These are phyloP conservation scores for Saccharomyces hybrid DNA, from an alignment of 1,139 yeast species.

Conservation along the genomic window DNA sequence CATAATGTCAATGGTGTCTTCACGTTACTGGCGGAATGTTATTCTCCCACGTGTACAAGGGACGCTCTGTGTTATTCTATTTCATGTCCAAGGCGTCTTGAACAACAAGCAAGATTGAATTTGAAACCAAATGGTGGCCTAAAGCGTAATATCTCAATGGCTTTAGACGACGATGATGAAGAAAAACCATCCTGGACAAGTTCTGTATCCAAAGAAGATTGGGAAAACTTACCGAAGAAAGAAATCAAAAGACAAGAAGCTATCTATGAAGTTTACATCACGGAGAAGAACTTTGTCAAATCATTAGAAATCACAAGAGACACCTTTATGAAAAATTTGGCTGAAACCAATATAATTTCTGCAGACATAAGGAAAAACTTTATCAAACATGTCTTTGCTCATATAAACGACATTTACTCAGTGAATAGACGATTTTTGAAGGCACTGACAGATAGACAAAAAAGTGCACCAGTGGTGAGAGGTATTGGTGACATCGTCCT, in stretches of 20 bases:
- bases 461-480: conserved; percentile 75
- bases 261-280: conserved; percentile 85
- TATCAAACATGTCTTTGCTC: conserved; percentile 84
- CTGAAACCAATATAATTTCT: conserved; percentile 80
- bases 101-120: conserved; percentile 88
- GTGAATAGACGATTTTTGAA: conserved; percentile 82
- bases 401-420: conserved; percentile 77
- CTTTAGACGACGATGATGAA: conserved; percentile 69
- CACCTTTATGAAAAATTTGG: conserved; percentile 84
- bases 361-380: conserved; percentile 84
- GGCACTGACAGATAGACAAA: conserved; percentile 82
- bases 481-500: conserved; percentile 82
- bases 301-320: conserved; percentile 90
- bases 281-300: conserved; percentile 92
- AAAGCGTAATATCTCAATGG: conserved; percentile 70
- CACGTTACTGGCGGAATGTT: conserved; percentile 85
- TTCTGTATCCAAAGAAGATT: conserved; percentile 74
- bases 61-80: conserved; percentile 85
- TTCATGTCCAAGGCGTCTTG: conserved; percentile 94
- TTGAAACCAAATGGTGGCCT: conserved; percentile 86
- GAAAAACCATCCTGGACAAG: conserved; percentile 91
- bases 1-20: conserved; percentile 65
- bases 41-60: conserved; percentile 91
- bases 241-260: conserved; percentile 94
- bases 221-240: conserved; percentile 70